A percentile compares a stretch with the other conserved stretches of the same genome.
These are phyloP conservation scores for Coniosporium apollinis DNA, from an alignment of 495 filamentous ascomycete genomes.

Conservation along the genomic window DNA sequence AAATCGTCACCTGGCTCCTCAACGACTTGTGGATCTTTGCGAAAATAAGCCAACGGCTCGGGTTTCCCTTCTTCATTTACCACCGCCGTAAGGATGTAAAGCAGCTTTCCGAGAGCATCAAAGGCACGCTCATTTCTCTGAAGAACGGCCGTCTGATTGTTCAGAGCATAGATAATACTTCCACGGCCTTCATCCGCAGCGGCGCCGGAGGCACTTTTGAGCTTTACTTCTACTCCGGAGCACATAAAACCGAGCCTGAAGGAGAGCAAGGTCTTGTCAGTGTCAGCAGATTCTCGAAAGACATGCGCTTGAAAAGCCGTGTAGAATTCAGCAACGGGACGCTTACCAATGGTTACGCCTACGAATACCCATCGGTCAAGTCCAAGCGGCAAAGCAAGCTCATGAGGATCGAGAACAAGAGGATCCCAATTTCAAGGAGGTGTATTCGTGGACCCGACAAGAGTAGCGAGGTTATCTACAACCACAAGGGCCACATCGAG, in stretches of 20 bases:
- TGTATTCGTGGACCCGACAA: slow-evolving; percentile 32
- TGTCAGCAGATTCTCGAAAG: slow-evolving; percentile 32
- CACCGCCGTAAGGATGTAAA: slow-evolving; percentile 29
- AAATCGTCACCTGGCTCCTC: too few species aligned
- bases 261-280: slow-evolving; percentile 26
- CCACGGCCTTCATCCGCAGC: slow-evolving; percentile 31
- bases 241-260: slow-evolving; percentile 29
- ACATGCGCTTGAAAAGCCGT: slow-evolving; percentile 30
- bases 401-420: slow-evolving; percentile 7
- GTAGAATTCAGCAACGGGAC: slow-evolving; percentile 32
- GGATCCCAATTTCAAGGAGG: slow-evolving; percentile 30
- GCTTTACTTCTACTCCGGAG: slow-evolving; percentile 30
- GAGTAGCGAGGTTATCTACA: slow-evolving; percentile 35
- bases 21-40: slow-evolving; percentile 35
- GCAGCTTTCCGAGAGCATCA: slow-evolving; percentile 30
- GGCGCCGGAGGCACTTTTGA: slow-evolving; percentile 23
- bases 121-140: slow-evolving; percentile 30
- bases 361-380: slow-evolving; percentile 23
- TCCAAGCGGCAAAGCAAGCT: neutral
- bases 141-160: slow-evolving; percentile 30
- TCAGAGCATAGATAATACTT: slow-evolving; percentile 29
- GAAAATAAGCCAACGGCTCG: slow-evolving; percentile 17
- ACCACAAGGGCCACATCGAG: slow-evolving; percentile 36
- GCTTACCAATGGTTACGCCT: slow-evolving; percentile 25
- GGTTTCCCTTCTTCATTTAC: slow-evolving; percentile 34